Evolutionary conservation across 441 rosid species (phyloP), one percentile per base, ranked within the genome.

Genomic region (Pelargonium cotyledonis): DNA sequence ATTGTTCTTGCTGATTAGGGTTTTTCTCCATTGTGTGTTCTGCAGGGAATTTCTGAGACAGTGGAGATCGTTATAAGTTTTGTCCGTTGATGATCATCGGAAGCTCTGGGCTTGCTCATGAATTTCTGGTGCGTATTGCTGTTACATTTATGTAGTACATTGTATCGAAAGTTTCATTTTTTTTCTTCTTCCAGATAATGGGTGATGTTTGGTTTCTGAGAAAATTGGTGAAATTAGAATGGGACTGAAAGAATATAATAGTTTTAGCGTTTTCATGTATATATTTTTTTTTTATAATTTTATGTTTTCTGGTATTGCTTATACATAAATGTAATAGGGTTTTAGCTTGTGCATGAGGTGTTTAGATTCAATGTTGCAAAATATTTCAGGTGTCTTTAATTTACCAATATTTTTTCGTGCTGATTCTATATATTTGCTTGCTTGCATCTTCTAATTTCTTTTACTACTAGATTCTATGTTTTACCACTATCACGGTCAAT

Each of bases 41-140:
- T 51, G 16, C 21, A 53, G 60, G 60, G 60, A 53, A 53, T 53
- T 53, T 15, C 60, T 3, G 60, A 53, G 60, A 53, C 60, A 53
- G 60, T 53, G n/a, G 60, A 53, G 60, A n/a, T 53, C 60, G 19
- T n/a, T 53, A n/a, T 53, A 6, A 53, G 21, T 53, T 53, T 53
- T 53, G 18, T 53, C 14, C 60, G 60, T 53, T 6, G 16, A 19
- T 53, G 60, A 53, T 53, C 16, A 53, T 53, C 60, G 60, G 60
- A 53, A 53, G 60, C 60, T 53, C 60, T 53, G 60, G 60, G 60
- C 60, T 53, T 53, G 21, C 18, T 53, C 60, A 53, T 53, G 60
- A 53, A n/a, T n/a, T 53, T 19, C 16, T n/a, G 60, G 60, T 53
- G 60, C 18, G 60, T 18, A 6, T 53, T 53, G 19, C 21, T 16